Evolutionary conservation across 345 rosid genomes (phyloP), one percentile per base, ranked within the genome.

Genomic region (Cardiospermum halicacabum): DNA sequence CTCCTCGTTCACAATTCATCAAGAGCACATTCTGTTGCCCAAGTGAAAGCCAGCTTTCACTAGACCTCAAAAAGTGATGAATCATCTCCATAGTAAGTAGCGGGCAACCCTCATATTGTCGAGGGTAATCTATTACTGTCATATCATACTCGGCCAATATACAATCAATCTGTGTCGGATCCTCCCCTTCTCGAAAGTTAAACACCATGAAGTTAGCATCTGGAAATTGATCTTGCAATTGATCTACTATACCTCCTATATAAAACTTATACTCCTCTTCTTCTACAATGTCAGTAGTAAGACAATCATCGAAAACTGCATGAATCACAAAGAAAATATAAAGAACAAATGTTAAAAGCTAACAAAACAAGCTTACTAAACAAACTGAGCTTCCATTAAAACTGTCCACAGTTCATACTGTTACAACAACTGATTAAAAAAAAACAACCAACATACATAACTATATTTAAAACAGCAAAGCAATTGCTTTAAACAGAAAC

Each of bases 51-150:
- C 96, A 89, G 57, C 80, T 89, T 69, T 89, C 87, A 72, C 87
- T 79, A 15, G 92, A 86, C 60, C 81, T 74, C 64, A 89, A 77
- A 75, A 83, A 86, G 71, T 86, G 91, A 66, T 86, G 87, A 57
- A 86, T 74, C 49, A 77, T 78, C 66, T 86, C 89, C 79, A 87
- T 71, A 31, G 92, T 75, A 61, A 86, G 91, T 64, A 86, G 73
- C 5, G 93, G 93, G 65, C 91, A 86, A 19, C 96, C 87, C 78
- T 83, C 90, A 53, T 84, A 83, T 13, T 84, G 82, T 43, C 85
- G 85, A 72, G 92, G 92, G 70, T 89, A 89, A 67, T 89, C 92
- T 87, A 84, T 83, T 48, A 86, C 89, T n/a, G 92, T 89, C 87
- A 89, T 81, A 74, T 80, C 89, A 66, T 77, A 75, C 31, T 85